Evolutionary conservation across 306 rosid species (phyloP).

Genomic region (Dryas octopetala): DNA sequence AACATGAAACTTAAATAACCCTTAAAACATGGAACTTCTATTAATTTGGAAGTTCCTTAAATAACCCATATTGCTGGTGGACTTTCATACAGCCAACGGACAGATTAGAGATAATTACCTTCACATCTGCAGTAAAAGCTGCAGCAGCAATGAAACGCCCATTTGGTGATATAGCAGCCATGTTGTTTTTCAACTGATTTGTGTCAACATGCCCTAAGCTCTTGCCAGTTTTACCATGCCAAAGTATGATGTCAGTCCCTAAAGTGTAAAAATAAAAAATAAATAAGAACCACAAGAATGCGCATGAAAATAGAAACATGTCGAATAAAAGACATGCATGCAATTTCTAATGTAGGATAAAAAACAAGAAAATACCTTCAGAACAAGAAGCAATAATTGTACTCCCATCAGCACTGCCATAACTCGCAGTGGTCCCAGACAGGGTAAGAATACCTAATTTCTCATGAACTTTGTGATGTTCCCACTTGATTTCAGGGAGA

Average conservation of each 20-base stretch:
- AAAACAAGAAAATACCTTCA: slow-evolving; percentile 63
- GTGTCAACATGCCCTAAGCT: slow-evolving; percentile 85
- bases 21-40: neutral
- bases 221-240: slow-evolving; percentile 98
- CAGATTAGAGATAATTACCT: slow-evolving; percentile 44
- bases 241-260: slow-evolving; percentile 90
- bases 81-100: slow-evolving; percentile 7
- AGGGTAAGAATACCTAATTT: slow-evolving; percentile 69
- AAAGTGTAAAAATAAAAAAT: slow-evolving; percentile 10
- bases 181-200: slow-evolving; percentile 89
- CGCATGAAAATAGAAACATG: neutral
- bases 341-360: slow-evolving; percentile 4
- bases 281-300: slow-evolving; percentile 23
- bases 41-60: neutral
- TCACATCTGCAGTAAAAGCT: slow-evolving; percentile 98
- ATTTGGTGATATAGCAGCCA: slow-evolving; percentile 92
- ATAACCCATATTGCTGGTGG: neutral
- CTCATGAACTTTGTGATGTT: slow-evolving; percentile 76
- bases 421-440: slow-evolving; percentile 72
- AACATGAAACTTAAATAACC: neutral
- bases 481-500: slow-evolving; percentile 95
- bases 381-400: slow-evolving; percentile 85
- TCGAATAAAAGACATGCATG: neutral
- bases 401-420: slow-evolving; percentile 97
- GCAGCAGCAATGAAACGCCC: slow-evolving; percentile 99